Conservation (phyloP, 768 basidiomycete genomes). For the Artomyces pyxidatus region DNA sequence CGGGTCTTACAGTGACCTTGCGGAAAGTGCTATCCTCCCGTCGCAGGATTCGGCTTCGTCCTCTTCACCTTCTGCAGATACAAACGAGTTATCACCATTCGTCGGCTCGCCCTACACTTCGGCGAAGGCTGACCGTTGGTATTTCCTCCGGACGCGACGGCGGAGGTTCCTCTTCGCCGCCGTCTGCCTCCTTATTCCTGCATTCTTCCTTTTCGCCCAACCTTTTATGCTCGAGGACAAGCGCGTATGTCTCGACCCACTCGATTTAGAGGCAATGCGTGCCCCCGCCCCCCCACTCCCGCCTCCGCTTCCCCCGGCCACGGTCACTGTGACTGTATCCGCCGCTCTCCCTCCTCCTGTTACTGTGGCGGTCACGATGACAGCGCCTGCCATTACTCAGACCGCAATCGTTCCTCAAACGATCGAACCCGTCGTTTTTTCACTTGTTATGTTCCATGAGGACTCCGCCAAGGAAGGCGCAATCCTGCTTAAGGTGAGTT, state of each 20-base stretch:
- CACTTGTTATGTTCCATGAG: constrained; percentile 11
- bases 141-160: background rate
- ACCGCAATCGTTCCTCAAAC: background rate
- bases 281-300: background rate
- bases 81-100: background rate
- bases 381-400: background rate
- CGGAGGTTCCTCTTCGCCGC: background rate
- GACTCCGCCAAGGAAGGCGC: constrained; percentile 14
- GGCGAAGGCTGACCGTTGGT: background rate
- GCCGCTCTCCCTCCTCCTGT: background rate
- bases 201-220: background rate
- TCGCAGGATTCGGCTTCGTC: too few species aligned
- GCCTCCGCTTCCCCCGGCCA: background rate
- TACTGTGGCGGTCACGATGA: constrained; percentile 1
- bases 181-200: background rate
- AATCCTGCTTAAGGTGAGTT: constrained; percentile 12
- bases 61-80: background rate
- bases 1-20: too few species aligned
- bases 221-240: background rate
- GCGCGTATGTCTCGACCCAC: background rate
- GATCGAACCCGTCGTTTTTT: constrained; percentile 8
- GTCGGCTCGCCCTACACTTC: too few species aligned
- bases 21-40: too few species aligned
- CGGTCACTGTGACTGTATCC: background rate
- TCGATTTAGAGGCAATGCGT: background rate